phyloP scores from a whole-genome alignment of 2,329 filamentous ascomycete species.

The Hypoxylon sp. region DNA sequence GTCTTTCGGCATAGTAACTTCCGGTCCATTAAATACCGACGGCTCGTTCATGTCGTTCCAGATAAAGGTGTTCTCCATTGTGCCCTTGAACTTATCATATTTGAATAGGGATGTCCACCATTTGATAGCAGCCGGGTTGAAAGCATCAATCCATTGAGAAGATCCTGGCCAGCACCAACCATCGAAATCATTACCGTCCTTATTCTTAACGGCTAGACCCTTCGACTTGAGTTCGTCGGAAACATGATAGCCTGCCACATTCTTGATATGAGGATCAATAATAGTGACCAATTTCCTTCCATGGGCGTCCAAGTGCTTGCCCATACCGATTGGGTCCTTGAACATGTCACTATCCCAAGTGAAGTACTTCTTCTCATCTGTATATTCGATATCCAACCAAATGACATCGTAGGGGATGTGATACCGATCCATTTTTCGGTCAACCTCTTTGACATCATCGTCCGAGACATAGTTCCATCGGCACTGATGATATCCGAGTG shows the following conservation, averaged over 20 bases:
- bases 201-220: conserved; percentile 87
- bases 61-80: conserved; percentile 87
- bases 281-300: conserved; percentile 93
- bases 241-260: conserved; percentile 81
- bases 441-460: conserved; percentile 96
- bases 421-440: conserved; percentile 94
- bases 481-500: conserved; percentile 96
- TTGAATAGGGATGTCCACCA: conserved; percentile 95
- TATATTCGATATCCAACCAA: conserved; percentile 99
- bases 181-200: conserved; percentile 89
- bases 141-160: conserved; percentile 95
- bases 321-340: conserved; percentile 87
- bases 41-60: conserved; percentile 99
- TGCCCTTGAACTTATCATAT: conserved; percentile 89
- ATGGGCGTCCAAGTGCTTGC: conserved; percentile 85
- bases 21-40: conserved; percentile 97
- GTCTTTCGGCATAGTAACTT: conserved; percentile 99
- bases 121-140: conserved; percentile 89
- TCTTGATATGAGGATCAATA: conserved; percentile 99
- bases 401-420: conserved; percentile 98
- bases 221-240: conserved; percentile 87
- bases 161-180: conserved; percentile 99
- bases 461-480: conserved; percentile 99
- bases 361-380: conserved; percentile 97
- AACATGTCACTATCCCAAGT: conserved; percentile 96